Evolutionary conservation across 768 basidiomycete species (phyloP), one percentile per base, ranked within the genome.

Genomic region (Tulasnella sp.): DNA sequence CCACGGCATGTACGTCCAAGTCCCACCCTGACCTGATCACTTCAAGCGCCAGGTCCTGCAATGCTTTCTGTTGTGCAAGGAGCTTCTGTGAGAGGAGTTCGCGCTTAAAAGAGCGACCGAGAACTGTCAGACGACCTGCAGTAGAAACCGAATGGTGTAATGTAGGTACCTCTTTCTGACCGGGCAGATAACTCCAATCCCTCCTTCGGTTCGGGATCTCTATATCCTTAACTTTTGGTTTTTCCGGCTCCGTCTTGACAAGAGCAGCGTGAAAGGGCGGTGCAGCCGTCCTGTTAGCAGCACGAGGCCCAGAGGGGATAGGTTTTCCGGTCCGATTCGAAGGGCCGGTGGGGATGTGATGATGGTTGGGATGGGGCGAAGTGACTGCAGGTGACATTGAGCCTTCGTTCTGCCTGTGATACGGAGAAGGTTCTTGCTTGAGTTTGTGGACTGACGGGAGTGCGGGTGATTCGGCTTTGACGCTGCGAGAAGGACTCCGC

Each of bases 11-110:
- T 14, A 77, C 37, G 40, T 72, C 76, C 49, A 77, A 42, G 37
- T 72, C 75, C 34, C 38, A 52, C n/a, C 40, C 68, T 38, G 75
- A 37, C 73, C 36, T 34, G 31, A 74, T 74, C 3, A 67, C 73
- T 17, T 67, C 54, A n/a, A 74, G 45, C 37, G 52, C 52, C 34
- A 67, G 29, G 14, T 38, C 36, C n/a, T 67, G 58, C 37, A 38
- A 40, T 3, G 29, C 38, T 29, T 34, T 38, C n/a, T 58, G 49
- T 34, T 74, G 73, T 14, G n/a, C 22, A n/a, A 40, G 71, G 25
- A 72, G 71, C 40, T 52, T 39, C 40, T 72, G 40, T 12, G 40
- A 40, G 11, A 72, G 25, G 1, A 34, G 9, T 6, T 72, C 71
- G 31, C 71, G 37, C 71, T 72, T 34, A 34, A 64, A 29, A 15